Percentiles rank a stretch among this genome's conserved stretches.
Conservation (phyloP, 352 stramenopile species). For the Phytopythium cucurbitacearum region DNA sequence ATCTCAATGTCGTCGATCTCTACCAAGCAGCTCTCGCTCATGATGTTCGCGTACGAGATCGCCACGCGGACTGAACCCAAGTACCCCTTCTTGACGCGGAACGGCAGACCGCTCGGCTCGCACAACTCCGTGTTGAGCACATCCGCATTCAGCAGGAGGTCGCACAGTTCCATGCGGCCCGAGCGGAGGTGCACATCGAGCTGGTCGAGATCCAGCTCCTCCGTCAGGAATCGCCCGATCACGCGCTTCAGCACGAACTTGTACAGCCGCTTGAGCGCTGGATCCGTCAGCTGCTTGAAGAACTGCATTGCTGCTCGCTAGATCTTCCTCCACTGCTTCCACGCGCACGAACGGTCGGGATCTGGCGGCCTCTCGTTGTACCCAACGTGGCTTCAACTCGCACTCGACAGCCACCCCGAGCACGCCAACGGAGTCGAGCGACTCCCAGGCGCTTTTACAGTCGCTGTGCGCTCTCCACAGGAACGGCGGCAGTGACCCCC, state of each 20-base stretch:
- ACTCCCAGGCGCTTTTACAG: no score
- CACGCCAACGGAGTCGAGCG: no score
- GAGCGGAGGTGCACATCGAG: constrained; percentile 81
- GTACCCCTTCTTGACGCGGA: constrained; percentile 85
- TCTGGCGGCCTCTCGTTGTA: no score
- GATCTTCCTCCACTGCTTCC: no score
- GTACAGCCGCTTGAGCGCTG: constrained; percentile 87
- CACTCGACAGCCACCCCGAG: no score
- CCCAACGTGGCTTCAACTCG: no score
- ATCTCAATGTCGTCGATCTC: constrained; percentile 89
- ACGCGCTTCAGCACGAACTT: constrained; percentile 90
- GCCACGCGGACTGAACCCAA: constrained; percentile 77
- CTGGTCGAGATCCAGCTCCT: constrained; percentile 85
- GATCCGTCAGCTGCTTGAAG: constrained; percentile 86
- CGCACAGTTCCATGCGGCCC: constrained; percentile 73
- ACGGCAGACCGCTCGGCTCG: constrained; percentile 60
- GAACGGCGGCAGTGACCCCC: no score
- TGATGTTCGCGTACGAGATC: constrained; percentile 86
- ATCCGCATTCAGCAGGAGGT: constrained; percentile 73
- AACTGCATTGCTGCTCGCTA: constrained; percentile 56
- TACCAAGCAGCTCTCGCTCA: constrained; percentile 85
- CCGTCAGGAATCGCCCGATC: constrained; percentile 81
- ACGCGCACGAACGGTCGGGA: no score
- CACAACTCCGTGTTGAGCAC: constrained; percentile 80
- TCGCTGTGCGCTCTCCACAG: no score